phyloP scores from a whole-genome alignment of 345 rosid genomes.

The Citrus mangshanensis region DNA sequence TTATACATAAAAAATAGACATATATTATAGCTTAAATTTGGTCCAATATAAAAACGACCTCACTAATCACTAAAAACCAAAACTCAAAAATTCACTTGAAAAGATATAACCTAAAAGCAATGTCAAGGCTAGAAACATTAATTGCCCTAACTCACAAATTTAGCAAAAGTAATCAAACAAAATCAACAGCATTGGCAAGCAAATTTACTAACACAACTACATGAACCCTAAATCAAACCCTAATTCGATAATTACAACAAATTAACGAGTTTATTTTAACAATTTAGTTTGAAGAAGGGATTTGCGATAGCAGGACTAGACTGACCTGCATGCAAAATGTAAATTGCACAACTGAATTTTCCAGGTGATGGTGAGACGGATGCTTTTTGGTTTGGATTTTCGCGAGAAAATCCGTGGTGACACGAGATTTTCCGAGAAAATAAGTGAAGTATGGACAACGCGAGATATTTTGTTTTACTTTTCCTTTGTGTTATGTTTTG shows the following conservation, averaged over 20 bases:
- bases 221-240: background rate
- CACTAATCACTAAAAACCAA: background rate
- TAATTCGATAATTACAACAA: background rate
- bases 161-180: background rate
- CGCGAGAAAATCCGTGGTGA: background rate
- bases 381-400: background rate
- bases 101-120: background rate
- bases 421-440: background rate
- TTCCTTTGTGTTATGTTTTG: background rate
- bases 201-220: background rate
- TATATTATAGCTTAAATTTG: background rate
- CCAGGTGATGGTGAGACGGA: background rate
- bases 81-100: background rate
- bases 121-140: background rate
- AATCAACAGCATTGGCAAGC: background rate
- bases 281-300: background rate
- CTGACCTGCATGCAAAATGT: background rate
- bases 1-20: background rate
- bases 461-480: background rate
- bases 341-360: background rate
- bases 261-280: background rate
- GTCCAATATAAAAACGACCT: background rate
- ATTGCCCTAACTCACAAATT: background rate
- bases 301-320: background rate
- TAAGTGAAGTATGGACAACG: background rate